Conservation (phyloP, 2,329 filamentous ascomycete species). For the Orbilia ellipsospora region DNA sequence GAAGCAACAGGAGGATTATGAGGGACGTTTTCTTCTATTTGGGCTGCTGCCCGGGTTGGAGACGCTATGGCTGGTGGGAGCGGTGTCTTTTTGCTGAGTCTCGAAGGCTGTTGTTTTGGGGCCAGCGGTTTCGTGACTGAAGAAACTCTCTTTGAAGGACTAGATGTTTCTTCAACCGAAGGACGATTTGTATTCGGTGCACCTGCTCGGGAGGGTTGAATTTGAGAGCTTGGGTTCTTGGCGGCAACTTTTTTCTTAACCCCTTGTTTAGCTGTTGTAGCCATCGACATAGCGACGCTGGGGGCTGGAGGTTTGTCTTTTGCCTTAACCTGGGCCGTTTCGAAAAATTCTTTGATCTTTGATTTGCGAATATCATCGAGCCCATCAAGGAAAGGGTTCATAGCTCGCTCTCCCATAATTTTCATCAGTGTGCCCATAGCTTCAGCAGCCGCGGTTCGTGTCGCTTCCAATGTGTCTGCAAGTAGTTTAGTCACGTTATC, state of each 20-base stretch:
- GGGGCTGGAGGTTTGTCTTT: constrained; percentile 82
- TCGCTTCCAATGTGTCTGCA: constrained; percentile 84
- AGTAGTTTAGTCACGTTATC: constrained; percentile 89
- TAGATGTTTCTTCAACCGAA: constrained; percentile 63
- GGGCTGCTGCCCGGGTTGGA: constrained; percentile 66
- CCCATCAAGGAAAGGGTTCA: constrained; percentile 90
- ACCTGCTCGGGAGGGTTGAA: constrained; percentile 62
- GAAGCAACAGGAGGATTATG: constrained; percentile 67
- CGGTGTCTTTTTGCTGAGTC: constrained; percentile 47
- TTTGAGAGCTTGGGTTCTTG: constrained; percentile 67
- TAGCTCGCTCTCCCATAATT: constrained; percentile 94
- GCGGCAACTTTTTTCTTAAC: constrained; percentile 67
- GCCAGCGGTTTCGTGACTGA: constrained; percentile 68
- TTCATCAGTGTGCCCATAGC: constrained; percentile 96
- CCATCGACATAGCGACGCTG: constrained; percentile 67
- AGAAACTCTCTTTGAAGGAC: constrained; percentile 63
- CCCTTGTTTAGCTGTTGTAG: constrained; percentile 60
- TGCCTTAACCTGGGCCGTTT: constrained; percentile 82
- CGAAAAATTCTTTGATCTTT: constrained; percentile 93
- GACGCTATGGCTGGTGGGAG: constrained; percentile 68
- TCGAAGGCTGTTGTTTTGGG: constrained; percentile 57
- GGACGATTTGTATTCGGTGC: constrained; percentile 61
- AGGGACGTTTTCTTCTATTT: constrained; percentile 70
- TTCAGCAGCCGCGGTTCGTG: constrained; percentile 90
- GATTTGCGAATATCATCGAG: constrained; percentile 94